Base-by-base conservation (phyloP, 1,284 basidiomycete genomes). In the Ustilago hordei region DNA sequence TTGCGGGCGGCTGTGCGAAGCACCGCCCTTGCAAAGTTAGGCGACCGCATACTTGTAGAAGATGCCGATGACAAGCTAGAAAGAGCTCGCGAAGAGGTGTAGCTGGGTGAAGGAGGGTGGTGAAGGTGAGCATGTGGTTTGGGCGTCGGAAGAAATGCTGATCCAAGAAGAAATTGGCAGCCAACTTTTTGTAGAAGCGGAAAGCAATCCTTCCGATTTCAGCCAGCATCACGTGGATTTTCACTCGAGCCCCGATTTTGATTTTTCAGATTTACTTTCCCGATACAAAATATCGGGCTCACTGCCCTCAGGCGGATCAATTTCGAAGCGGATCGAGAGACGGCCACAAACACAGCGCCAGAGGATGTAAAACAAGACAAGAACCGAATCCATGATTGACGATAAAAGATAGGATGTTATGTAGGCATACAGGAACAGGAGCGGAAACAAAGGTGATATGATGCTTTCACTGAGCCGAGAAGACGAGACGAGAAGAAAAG, bases 171-270 rank as follows among this genome's bases (percentile, higher is more conserved):
- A 69, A 59, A 57, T 39, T 54, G 17, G 39, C 11, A 36, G 7
- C 41, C 45, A 48, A 50, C 48, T 50, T 50, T 50, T 60, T 59
- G 34, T 17, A 31, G 50, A 48, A 7, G 19, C 13, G 19, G 43
- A 19, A 19, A 45, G 43, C 17, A 8, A 45, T 39, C 23, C 34
- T 63, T 64, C 67, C 62, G 61, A 69, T 38, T 60, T 58, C 47
- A 31, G 60, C 43, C 50, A 38, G 17, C 62, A 61, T 70, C 69
- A 70, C 69, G 63, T 70, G 69, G 69, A 58, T 57, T 28, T 36
- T 17, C 15, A 9, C 41, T 36, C n/a, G 15, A 8, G 38, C 1
- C 62, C 62, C 55, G 62, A 64, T 60, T 12, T 28, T 28, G 23
- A 28, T 28, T 28, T 28, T 28, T 2, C 23, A 28, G 23, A 28